Base-by-base conservation (phyloP, 441 rosid genomes). In the Gossypium schwendimanii region DNA sequence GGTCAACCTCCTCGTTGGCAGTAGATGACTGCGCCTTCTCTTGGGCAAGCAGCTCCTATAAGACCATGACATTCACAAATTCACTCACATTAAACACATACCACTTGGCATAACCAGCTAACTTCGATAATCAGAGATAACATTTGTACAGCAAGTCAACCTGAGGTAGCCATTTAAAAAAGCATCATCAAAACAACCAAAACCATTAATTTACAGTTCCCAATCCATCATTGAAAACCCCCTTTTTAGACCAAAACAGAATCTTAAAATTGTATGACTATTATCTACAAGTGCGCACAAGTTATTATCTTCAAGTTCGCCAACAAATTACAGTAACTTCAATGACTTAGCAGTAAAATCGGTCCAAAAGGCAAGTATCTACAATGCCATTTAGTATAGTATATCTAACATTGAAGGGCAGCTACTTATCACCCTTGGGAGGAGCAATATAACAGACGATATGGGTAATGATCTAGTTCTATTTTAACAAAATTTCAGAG, bases 1-100 rank as follows among this genome's bases (percentile, higher is more conserved):
- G 94, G 75, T 92, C 97, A 76, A 94, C 86, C 81, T 91, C 97
- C 61, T 85, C 78, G 53, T 91, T 83, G 23, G 53, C 74, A 67
- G 90, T 87, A 72, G 79, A 92, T 26, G 89, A 39, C 72, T 78
- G 89, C 0, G 86, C 79, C 83, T 90, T 92, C 69, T 80, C 89
- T 76, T 89, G 91, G 64, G 88, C 84, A 78, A 88, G 77, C 66
- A 92, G 4, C 76, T 89, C 94, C 97, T 94, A 78, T 39, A 71
- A 52, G 69, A 36, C 59, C 75, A 78, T 2, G 15, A 75, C 8
- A 75, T 18, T 10, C 11, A 72, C 26, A 45, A 8, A 68, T 17
- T 9, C n/a, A 72, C 26, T 39, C 67, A 50, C 63, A 44, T 60
- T 45, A 79, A n/a, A 67, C 26, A 65, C 61, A 67, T 33, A 62